phyloP scores from a whole-genome alignment of 2,329 filamentous ascomycete genomes.

The Periconia sp. region DNA sequence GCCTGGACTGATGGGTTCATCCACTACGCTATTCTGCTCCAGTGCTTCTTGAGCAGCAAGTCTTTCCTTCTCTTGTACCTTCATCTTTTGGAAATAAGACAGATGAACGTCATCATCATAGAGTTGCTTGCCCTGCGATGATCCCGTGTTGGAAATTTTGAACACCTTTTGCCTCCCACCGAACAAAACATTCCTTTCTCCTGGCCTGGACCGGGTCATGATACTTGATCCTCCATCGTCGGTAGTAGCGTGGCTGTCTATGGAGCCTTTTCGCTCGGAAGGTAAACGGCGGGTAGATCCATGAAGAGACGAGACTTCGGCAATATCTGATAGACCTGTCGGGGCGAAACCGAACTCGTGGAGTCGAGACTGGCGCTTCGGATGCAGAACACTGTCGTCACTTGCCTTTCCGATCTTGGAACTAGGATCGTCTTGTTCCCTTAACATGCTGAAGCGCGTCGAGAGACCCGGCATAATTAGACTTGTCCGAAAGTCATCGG shows the following conservation, averaged over 20 bases:
- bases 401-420: slow-evolving; percentile 91
- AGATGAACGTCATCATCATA: slow-evolving; percentile 86
- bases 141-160: slow-evolving; percentile 64
- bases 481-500: slow-evolving; percentile 92
- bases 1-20: slow-evolving; percentile 51
- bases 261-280: slow-evolving; percentile 65
- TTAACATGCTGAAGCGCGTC: slow-evolving; percentile 92
- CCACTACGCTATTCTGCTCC: slow-evolving; percentile 43
- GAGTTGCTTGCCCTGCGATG: slow-evolving; percentile 52
- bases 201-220: slow-evolving; percentile 81
- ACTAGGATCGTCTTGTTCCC: slow-evolving; percentile 89
- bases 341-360: slow-evolving; percentile 68
- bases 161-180: slow-evolving; percentile 96
- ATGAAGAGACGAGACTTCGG: slow-evolving; percentile 79
- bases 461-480: slow-evolving; percentile 94
- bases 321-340: slow-evolving; percentile 74
- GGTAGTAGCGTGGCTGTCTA: slow-evolving; percentile 64
- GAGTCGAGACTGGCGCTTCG: slow-evolving; percentile 77
- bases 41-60: slow-evolving; percentile 21
- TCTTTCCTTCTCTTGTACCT: slow-evolving; percentile 56
- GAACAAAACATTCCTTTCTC: slow-evolving; percentile 90
- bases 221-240: slow-evolving; percentile 66
- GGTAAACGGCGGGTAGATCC: slow-evolving; percentile 57
- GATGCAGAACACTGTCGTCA: slow-evolving; percentile 88
- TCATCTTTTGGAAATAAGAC: slow-evolving; percentile 81